These are phyloP conservation scores for Mangifera indica DNA, from an alignment of 345 rosid species.

Conservation along the genomic window DNA sequence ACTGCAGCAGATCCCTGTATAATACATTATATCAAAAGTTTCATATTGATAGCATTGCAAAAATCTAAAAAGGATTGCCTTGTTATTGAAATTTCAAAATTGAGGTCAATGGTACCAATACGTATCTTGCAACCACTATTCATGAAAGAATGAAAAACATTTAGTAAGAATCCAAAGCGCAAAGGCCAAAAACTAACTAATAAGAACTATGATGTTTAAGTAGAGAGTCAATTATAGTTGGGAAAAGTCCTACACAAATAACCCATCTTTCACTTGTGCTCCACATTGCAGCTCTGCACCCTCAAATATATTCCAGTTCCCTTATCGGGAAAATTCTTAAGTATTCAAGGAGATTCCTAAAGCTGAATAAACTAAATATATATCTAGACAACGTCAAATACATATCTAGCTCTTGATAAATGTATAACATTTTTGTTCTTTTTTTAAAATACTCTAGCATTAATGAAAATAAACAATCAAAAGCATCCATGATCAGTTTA, in stretches of 20 bases:
- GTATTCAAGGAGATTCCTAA: background rate
- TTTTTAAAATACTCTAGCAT: background rate
- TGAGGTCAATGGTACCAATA: background rate
- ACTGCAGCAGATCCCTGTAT: background rate
- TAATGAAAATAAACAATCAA: background rate
- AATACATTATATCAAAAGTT: conserved; percentile 5
- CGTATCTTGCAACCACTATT: background rate
- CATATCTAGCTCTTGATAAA: background rate
- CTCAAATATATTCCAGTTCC: background rate
- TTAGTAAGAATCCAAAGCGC: background rate
- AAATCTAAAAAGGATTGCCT: background rate
- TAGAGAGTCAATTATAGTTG: background rate
- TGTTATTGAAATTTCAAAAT: background rate
- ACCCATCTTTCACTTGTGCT: background rate
- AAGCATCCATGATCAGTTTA: background rate
- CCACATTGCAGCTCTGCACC: background rate
- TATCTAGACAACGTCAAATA: background rate
- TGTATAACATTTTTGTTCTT: background rate
- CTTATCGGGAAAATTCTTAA: background rate
- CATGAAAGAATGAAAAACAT: background rate
- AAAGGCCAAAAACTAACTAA: background rate
- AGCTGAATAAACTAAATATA: background rate
- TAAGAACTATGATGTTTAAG: background rate
- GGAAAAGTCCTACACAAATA: background rate
- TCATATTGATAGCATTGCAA: background rate